Evolutionary conservation across 2,329 filamentous ascomycete genomes (phyloP).

Genomic region (Aspergillus clavatus): DNA sequence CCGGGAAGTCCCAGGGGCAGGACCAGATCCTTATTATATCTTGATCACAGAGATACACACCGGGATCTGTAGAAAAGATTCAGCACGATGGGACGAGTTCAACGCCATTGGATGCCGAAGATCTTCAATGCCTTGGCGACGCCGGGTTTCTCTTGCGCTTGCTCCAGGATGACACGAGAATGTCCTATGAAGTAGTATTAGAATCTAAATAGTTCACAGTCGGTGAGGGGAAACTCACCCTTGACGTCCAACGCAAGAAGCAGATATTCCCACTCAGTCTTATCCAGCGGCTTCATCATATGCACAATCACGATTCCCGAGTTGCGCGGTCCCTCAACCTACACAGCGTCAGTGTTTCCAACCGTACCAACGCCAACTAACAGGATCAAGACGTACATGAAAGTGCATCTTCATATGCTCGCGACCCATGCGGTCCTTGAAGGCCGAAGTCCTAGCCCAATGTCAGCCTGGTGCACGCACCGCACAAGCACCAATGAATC

Average conservation of each 20-base stretch:
- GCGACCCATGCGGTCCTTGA: slow-evolving; percentile 67
- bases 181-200: slow-evolving; percentile 32
- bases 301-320: slow-evolving; percentile 72
- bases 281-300: slow-evolving; percentile 63
- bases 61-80: too few relatives aligned
- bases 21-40: too few relatives aligned
- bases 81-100: slow-evolving; percentile 1
- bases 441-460: slow-evolving; percentile 54
- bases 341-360: slow-evolving; percentile 20
- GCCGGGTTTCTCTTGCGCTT: slow-evolving; percentile 37
- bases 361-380: not conserved
- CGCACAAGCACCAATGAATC: not conserved
- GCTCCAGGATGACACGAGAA: slow-evolving; percentile 43
- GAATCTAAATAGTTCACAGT: not conserved
- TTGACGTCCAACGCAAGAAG: slow-evolving; percentile 75
- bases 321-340: slow-evolving; percentile 73
- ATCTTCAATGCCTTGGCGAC: slow-evolving; percentile 46
- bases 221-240: slow-evolving; percentile 41
- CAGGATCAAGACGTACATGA: slow-evolving; percentile 52
- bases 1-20: too few relatives aligned
- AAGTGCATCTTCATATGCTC: slow-evolving; percentile 84
- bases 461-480: not conserved
- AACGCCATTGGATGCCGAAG: slow-evolving; percentile 46
- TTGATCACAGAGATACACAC: not conserved
- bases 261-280: slow-evolving; percentile 69